Percentiles rank a stretch among this genome's conserved stretches.
phyloP scores from a whole-genome alignment of 306 rosid genomes.

The Gastrolobium villosum region DNA sequence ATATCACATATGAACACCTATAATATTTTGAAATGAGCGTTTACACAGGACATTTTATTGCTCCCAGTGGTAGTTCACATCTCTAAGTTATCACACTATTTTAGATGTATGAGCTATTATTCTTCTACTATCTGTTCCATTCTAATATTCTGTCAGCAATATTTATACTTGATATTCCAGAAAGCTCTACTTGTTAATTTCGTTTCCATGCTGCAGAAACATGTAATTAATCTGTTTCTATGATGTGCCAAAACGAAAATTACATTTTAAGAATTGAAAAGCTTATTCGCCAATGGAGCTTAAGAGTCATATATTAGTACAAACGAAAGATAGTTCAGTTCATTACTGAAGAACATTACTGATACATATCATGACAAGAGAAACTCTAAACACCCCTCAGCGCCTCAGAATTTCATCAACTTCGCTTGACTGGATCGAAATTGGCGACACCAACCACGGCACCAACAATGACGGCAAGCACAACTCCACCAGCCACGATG shows the following conservation, averaged over 20 bases:
- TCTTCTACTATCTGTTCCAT: slow-evolving; percentile 25
- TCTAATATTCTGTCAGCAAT: slow-evolving; percentile 39
- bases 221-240: slow-evolving; percentile 23
- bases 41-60: neutral
- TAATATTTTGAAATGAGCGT: neutral
- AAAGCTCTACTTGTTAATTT: slow-evolving; percentile 36
- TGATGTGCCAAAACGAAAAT: neutral
- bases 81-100: neutral
- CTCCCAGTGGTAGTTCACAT: neutral
- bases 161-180: slow-evolving; percentile 28
- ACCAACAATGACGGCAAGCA: slow-evolving; percentile 67
- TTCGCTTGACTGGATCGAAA: slow-evolving; percentile 92
- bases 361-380: slow-evolving; percentile 44
- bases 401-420: slow-evolving; percentile 55
- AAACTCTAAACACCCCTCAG: slow-evolving; percentile 25
- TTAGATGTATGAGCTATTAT: neutral
- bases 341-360: slow-evolving; percentile 50
- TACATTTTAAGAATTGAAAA: slow-evolving; percentile 50
- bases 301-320: slow-evolving; percentile 56
- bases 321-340: slow-evolving; percentile 46
- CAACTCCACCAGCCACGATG: slow-evolving; percentile 89
- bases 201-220: slow-evolving; percentile 24
- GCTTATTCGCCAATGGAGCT: slow-evolving; percentile 41
- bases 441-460: slow-evolving; percentile 87
- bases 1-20: neutral